Percentiles rank a stretch among this genome's conserved stretches.
phyloP scores from a whole-genome alignment of 1,139 yeast genomes.

The Arxiozyma slooffiae region DNA sequence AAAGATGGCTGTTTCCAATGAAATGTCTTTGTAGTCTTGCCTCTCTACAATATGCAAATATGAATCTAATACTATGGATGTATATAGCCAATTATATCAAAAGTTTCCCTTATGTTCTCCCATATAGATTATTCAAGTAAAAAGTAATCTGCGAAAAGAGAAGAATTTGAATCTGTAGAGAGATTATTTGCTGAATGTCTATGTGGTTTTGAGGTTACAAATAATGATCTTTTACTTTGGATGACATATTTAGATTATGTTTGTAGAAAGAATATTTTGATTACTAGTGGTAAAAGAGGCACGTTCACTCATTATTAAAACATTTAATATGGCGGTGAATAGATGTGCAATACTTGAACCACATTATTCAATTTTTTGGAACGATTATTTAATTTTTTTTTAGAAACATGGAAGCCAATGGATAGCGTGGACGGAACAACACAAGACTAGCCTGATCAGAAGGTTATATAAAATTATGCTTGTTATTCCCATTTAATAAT shows the following conservation, averaged over 20 bases:
- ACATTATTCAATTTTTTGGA: slow-evolving; percentile 65
- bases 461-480: slow-evolving; percentile 64
- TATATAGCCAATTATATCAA: slow-evolving; percentile 52
- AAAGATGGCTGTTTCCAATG: neutral
- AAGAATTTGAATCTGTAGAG: slow-evolving; percentile 52
- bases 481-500: slow-evolving; percentile 59
- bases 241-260: slow-evolving; percentile 67
- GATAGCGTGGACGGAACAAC: slow-evolving; percentile 84
- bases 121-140: slow-evolving; percentile 67
- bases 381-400: slow-evolving; percentile 71
- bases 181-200: slow-evolving; percentile 24
- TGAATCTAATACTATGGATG: no score
- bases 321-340: slow-evolving; percentile 74
- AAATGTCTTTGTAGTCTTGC: neutral
- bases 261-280: slow-evolving; percentile 65
- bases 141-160: slow-evolving; percentile 56
- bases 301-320: slow-evolving; percentile 62
- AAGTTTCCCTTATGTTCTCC: slow-evolving; percentile 56
- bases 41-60: neutral
- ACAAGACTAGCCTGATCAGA: slow-evolving; percentile 66
- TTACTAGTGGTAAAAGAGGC: slow-evolving; percentile 83
- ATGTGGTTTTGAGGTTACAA: slow-evolving; percentile 21
- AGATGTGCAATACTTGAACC: slow-evolving; percentile 69
- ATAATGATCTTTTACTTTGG: slow-evolving; percentile 44
- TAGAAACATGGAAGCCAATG: slow-evolving; percentile 67